phyloP scores from a whole-genome alignment of 495 filamentous ascomycete species.

The Tricharina praecox region DNA sequence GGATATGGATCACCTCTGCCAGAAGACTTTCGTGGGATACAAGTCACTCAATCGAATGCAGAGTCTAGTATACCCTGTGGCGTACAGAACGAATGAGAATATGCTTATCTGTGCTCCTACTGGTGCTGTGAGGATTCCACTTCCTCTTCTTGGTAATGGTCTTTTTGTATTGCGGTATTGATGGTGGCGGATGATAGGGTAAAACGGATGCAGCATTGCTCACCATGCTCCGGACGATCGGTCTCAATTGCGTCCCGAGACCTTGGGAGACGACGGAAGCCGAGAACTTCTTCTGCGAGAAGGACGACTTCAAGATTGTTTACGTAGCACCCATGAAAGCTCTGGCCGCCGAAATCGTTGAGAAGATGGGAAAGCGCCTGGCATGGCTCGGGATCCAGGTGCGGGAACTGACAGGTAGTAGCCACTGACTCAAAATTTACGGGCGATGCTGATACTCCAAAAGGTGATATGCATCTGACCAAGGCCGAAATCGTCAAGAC shows the following conservation, averaged over 20 bases:
- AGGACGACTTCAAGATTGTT: conserved; percentile 91
- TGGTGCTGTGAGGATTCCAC: conserved; percentile 46
- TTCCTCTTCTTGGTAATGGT: neutral
- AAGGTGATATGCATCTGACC: conserved; percentile 86
- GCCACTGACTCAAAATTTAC: neutral
- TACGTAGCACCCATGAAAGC: conserved; percentile 99
- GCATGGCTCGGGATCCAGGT: conserved; percentile 80
- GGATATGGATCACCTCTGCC: conserved; percentile 77
- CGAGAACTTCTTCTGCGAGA: conserved; percentile 56
- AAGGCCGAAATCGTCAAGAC: conserved; percentile 91
- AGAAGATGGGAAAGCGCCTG: conserved; percentile 84
- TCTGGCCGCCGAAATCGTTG: conserved; percentile 85
- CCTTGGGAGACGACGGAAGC: conserved; percentile 57
- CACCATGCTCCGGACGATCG: conserved; percentile 73
- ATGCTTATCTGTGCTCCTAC: conserved; percentile 98
- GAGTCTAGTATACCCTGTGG: conserved; percentile 85
- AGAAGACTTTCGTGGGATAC: conserved; percentile 85
- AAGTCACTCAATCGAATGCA: conserved; percentile 94
- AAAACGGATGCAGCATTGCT: conserved; percentile 99
- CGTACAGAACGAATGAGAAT: conserved; percentile 90
- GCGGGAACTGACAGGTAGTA: conserved; percentile 60
- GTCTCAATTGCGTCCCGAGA: conserved; percentile 65
- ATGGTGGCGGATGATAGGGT: conserved; percentile 32
- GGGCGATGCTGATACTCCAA: neutral
- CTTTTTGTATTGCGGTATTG: neutral